These are phyloP conservation scores for Oryza brachyantha DNA, from an alignment of 176 grass and related monocot species.

Conservation along the genomic window DNA sequence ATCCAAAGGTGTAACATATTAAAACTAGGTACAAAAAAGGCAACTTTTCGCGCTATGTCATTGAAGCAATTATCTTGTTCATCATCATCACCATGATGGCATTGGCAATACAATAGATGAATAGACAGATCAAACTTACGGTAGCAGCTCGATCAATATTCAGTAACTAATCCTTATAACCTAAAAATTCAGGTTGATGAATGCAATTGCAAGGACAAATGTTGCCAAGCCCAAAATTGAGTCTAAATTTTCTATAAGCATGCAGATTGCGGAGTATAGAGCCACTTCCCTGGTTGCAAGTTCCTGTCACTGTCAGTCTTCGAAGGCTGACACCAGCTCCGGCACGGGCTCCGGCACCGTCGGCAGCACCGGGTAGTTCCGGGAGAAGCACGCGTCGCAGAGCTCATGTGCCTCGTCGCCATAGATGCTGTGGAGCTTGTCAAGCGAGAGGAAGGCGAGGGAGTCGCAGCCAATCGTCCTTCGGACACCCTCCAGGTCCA, in stretches of 20 bases:
- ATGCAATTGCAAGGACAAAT: conserved; percentile 34
- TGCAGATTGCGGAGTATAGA: conserved; percentile 20
- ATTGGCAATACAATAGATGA: conserved; percentile 33
- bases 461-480: conserved; percentile 73
- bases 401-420: conserved; percentile 56
- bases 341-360: conserved; percentile 32
- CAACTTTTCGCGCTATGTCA: conserved; percentile 4
- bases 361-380: conserved; percentile 65
- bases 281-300: conserved; percentile 2
- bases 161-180: not conserved
- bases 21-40: not conserved
- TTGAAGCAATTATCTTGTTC: conserved; percentile 18
- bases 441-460: conserved; percentile 77
- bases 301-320: conserved; percentile 45
- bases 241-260: conserved; percentile 38
- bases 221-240: conserved; percentile 34
- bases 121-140: conserved; percentile 25
- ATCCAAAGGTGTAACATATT: not conserved
- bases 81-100: conserved; percentile 25
- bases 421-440: conserved; percentile 65
- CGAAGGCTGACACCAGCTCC: conserved; percentile 37
- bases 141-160: conserved; percentile 27
- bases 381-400: conserved; percentile 85
- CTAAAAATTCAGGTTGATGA: conserved; percentile 29
- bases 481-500: conserved; percentile 64